phyloP scores from a whole-genome alignment of 1,284 basidiomycete species.

The Ustilago nuda region DNA sequence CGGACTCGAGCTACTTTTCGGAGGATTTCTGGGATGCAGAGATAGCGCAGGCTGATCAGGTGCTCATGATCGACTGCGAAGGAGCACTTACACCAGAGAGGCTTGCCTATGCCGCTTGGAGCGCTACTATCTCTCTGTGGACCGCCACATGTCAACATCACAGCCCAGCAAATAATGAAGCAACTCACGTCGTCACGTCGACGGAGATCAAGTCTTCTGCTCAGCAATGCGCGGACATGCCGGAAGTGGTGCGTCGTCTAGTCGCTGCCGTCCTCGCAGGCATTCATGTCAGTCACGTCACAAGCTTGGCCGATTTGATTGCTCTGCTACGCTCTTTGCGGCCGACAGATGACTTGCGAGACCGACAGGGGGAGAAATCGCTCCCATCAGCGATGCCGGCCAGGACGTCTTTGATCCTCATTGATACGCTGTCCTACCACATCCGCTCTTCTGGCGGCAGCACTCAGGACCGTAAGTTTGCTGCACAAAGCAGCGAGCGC shows the following conservation, averaged over 20 bases:
- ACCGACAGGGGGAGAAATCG: not conserved
- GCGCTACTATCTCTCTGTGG: slow-evolving; percentile 22
- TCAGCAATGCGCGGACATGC: slow-evolving; percentile 26
- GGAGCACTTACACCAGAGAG: slow-evolving; percentile 37
- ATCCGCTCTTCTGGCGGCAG: slow-evolving; percentile 23
- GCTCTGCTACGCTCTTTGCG: slow-evolving; percentile 35
- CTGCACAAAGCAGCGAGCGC: slow-evolving; percentile 22
- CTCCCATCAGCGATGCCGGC: slow-evolving; percentile 20
- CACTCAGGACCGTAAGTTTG: slow-evolving; percentile 31
- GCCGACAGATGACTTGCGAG: slow-evolving; percentile 28
- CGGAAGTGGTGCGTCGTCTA: slow-evolving; percentile 39
- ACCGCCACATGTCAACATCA: not conserved
- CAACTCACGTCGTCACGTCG: not conserved
- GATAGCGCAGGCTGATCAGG: slow-evolving; percentile 32
- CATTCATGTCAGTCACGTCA: slow-evolving; percentile 36
- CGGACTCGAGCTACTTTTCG: slow-evolving; percentile 24
- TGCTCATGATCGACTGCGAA: slow-evolving; percentile 46
- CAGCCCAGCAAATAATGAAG: not conserved
- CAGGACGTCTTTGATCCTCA: slow-evolving; percentile 36
- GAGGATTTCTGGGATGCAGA: slow-evolving; percentile 54
- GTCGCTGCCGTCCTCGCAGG: slow-evolving; percentile 36
- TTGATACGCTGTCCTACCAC: slow-evolving; percentile 46
- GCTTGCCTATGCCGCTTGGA: slow-evolving; percentile 38
- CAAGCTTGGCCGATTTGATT: slow-evolving; percentile 26
- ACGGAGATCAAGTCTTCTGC: not conserved